Evolutionary conservation across 2,329 filamentous ascomycete species (phyloP), one percentile per base, ranked within the genome.

Genomic region (Westerdykella ornata): DNA sequence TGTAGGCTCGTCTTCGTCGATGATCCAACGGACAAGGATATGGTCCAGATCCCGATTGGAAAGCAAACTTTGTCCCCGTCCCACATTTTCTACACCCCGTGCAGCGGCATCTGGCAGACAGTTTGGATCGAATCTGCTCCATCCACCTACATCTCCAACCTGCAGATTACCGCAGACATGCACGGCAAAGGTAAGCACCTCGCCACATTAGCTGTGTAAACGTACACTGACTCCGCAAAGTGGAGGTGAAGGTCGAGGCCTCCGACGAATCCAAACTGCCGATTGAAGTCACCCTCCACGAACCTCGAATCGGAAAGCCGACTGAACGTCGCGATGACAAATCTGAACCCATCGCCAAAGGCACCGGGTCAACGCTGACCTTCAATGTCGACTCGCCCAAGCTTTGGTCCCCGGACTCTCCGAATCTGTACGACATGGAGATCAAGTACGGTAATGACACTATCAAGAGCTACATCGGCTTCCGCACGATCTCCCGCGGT

Each of bases 91-190:
- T 86, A 86, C 58, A 79, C 78, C 0, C 78, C 83, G 0, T 86
- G 82, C 57, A 82, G 79, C 26, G 83, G 83, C 4, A 85, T 87
- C 48, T 87, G 83, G 83, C 82, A 85, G 56, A 74, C 73, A 14
- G 82, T 86, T 0, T 87, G 82, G 82, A 66, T 87, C 2, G 78
- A 84, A 56, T 71, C 75, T n/a, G 79, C 75, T 0, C 77, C 82
- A 0, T 47, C 64, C 0, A 72, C 75, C 37, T 68, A 80, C 49
- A 75, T 85, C 41, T 75, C 73, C 0, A 69, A 74, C 31, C 63
- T 85, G 2, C 76, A 84, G 46, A 54, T 85, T 13, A 62, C 71
- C 18, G 82, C 80, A 0, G 57, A 56, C 22, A 60, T 62, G 49
- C 39, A 67, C 32, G 62, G 63, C 3, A 52, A 45, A 20, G 59